phyloP scores from a whole-genome alignment of 1,284 basidiomycete species.

The Leccinum ponderosum region DNA sequence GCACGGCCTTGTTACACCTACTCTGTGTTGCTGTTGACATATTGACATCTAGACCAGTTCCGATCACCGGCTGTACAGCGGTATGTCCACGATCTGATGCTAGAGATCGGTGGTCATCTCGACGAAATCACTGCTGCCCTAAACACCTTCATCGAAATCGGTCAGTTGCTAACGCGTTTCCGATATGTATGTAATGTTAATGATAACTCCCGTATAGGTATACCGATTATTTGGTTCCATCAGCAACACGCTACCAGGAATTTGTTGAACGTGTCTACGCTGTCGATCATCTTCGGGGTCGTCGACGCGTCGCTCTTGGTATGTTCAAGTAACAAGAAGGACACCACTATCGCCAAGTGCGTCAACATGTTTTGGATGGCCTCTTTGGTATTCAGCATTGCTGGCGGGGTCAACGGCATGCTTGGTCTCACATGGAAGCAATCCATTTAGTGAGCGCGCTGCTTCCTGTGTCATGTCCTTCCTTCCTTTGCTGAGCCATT shows the following conservation, averaged over 20 bases:
- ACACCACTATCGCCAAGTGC: constrained; percentile 26
- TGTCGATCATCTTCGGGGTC: constrained; percentile 59
- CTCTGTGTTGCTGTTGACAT: background rate
- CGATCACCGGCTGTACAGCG: constrained; percentile 51
- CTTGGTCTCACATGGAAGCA: constrained; percentile 61
- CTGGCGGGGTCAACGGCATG: constrained; percentile 58
- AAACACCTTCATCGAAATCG: constrained; percentile 49
- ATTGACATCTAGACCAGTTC: constrained; percentile 39
- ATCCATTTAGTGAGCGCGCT: constrained; percentile 50
- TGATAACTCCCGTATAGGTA: constrained; percentile 38
- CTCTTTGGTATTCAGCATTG: constrained; percentile 60
- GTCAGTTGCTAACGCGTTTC: constrained; percentile 30
- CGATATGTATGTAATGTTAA: background rate
- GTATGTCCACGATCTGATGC: constrained; percentile 53
- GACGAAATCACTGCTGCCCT: constrained; percentile 51
- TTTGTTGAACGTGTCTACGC: constrained; percentile 53
- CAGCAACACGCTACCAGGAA: constrained; percentile 55
- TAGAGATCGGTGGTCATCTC: constrained; percentile 54
- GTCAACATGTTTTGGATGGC: constrained; percentile 64
- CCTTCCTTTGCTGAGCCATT: background rate
- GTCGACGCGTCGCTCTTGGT: constrained; percentile 57
- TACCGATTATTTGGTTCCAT: constrained; percentile 59
- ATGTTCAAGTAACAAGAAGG: constrained; percentile 40
- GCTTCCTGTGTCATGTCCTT: background rate
- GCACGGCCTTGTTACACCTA: constrained; percentile 17